These are phyloP conservation scores for Aciculoconidium aculeatum DNA, from an alignment of 805 yeast species.

Conservation along the genomic window DNA sequence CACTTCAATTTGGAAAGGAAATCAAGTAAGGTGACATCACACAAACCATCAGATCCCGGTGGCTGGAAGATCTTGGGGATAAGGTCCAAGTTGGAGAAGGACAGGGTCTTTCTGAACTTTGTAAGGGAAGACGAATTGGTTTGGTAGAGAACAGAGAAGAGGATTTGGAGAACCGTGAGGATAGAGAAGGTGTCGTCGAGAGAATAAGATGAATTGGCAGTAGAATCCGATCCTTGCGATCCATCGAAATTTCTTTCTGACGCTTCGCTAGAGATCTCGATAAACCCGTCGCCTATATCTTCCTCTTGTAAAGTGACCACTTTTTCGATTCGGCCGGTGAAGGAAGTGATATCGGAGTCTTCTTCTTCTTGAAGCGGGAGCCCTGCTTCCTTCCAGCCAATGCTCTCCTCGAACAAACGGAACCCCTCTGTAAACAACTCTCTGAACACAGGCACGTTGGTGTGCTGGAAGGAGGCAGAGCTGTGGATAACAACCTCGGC, in stretches of 20 bases:
- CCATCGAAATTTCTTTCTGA: no score
- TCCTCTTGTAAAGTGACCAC: no score
- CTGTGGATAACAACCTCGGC: slow-evolving; percentile 8
- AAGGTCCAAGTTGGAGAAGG: slow-evolving; percentile 8
- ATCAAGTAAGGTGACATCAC: slow-evolving; percentile 10
- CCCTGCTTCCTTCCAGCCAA: slow-evolving; percentile 10
- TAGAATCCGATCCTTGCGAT: no score
- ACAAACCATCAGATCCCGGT: slow-evolving; percentile 13
- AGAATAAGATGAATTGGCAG: no score
- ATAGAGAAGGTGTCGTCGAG: no score
- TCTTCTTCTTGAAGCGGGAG: slow-evolving; percentile 9
- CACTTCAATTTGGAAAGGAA: slow-evolving; percentile 15
- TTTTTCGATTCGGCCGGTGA: no score
- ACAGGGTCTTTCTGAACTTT: slow-evolving; percentile 3
- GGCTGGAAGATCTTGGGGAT: slow-evolving; percentile 14
- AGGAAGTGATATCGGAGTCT: slow-evolving; percentile 18
- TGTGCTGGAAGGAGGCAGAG: slow-evolving; percentile 37
- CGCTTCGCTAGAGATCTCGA: no score
- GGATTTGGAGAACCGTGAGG: slow-evolving; percentile 16
- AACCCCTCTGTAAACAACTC: slow-evolving; percentile 17
- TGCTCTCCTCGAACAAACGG: slow-evolving; percentile 15
- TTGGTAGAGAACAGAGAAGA: slow-evolving; percentile 15
- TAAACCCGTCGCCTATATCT: no score
- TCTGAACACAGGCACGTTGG: slow-evolving; percentile 8
- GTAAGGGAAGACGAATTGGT: slow-evolving; percentile 6